Conservation (phyloP, 257 asterid genomes). For the Henckelia pumila region DNA sequence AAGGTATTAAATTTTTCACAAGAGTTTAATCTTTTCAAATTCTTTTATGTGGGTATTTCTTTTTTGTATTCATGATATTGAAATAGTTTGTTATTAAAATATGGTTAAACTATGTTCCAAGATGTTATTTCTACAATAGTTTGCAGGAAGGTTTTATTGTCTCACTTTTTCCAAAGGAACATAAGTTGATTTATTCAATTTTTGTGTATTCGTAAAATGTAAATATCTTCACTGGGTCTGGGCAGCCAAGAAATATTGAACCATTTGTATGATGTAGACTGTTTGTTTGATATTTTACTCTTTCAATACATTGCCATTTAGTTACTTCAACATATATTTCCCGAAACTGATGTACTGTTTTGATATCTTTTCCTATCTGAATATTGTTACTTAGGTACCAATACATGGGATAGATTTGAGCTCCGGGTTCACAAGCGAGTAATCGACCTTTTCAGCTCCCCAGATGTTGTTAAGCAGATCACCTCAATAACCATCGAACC, state of each 20-base stretch:
- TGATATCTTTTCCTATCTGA: background rate
- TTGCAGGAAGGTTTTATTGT: background rate
- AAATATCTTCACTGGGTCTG: background rate
- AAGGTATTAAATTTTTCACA: slow-evolving; percentile 41
- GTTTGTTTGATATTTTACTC: background rate
- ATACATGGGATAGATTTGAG: slow-evolving; percentile 58
- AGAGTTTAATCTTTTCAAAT: background rate
- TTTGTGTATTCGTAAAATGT: background rate
- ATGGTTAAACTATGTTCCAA: background rate
- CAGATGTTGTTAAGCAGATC: slow-evolving; percentile 68
- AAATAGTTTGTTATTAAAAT: too few species aligned
- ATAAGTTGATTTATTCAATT: background rate
- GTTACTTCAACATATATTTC: background rate
- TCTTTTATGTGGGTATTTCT: background rate
- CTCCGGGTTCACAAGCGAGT: slow-evolving; percentile 61
- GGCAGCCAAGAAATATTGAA: background rate
- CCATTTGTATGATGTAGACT: background rate
- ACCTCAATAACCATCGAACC: slow-evolving; percentile 67
- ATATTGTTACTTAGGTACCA: slow-evolving; percentile 39
- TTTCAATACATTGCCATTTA: background rate
- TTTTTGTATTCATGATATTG: background rate
- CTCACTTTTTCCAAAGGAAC: background rate
- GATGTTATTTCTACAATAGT: too few species aligned
- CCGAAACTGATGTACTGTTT: background rate
- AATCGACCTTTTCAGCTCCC: slow-evolving; percentile 67